These are phyloP conservation scores for Tinospora cordifolia DNA, from an alignment of 164 flowering plant genomes.

Conservation along the genomic window DNA sequence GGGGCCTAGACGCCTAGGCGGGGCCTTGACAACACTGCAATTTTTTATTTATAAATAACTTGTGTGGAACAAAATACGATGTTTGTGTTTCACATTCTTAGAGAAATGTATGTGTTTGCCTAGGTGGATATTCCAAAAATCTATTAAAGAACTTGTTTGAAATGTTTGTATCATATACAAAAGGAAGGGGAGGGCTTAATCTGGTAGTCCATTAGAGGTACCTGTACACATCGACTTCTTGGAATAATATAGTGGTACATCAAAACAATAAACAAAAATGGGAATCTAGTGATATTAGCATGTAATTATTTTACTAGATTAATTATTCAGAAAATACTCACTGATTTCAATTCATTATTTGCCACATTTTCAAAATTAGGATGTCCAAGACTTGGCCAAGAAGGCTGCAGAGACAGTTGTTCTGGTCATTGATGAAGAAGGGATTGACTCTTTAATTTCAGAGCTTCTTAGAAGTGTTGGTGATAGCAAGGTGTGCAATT, in stretches of 20 bases:
- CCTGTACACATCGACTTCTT: background rate
- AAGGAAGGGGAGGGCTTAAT: background rate
- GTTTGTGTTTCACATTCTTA: too few species aligned
- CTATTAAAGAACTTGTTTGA: background rate
- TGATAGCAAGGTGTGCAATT: conserved; percentile 61
- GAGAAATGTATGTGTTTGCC: too few species aligned
- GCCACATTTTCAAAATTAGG: conserved; percentile 34
- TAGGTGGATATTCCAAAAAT: background rate
- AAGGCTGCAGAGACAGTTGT: conserved; percentile 96
- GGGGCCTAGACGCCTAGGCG: too few species aligned
- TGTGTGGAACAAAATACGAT: too few species aligned
- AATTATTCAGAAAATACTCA: background rate
- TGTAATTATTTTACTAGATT: background rate
- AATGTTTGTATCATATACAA: background rate
- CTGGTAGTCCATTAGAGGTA: background rate
- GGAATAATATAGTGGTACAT: too few species aligned
- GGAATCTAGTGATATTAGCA: background rate
- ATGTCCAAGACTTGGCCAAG: conserved; percentile 68
- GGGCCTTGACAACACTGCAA: too few species aligned
- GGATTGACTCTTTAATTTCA: conserved; percentile 62
- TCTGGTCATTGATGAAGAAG: conserved; percentile 91
- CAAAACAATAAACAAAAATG: too few species aligned
- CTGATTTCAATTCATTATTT: background rate
- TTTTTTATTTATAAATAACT: too few species aligned
- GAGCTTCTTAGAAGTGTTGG: conserved; percentile 82